Evolutionary conservation across 495 filamentous ascomycete genomes (phyloP).

Genomic region (Beverwykella pulmonaria): DNA sequence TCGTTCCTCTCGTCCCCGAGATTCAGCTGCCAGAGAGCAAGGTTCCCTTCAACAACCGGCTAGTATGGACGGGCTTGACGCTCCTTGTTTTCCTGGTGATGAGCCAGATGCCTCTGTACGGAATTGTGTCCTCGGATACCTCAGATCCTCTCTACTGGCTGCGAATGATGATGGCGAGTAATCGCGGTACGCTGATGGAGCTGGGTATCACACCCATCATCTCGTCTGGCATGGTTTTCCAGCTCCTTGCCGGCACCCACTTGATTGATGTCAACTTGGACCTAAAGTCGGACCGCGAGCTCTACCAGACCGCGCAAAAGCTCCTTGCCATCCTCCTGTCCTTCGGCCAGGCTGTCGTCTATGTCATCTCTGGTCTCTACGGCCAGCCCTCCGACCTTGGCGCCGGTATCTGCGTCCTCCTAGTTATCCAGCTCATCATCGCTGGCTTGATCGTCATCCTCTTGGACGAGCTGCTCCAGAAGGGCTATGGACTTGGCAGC

Average conservation of each 20-base stretch:
- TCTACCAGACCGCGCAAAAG: conserved; percentile 99
- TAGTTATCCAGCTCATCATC: conserved; percentile 94
- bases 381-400: conserved; percentile 94
- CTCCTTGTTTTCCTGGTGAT: conserved; percentile 99
- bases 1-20: conserved; percentile 98
- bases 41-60: conserved; percentile 96
- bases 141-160: conserved; percentile 97
- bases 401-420: conserved; percentile 94
- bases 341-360: conserved; percentile 94
- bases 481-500: conserved; percentile 97
- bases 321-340: conserved; percentile 98
- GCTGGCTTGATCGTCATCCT: conserved; percentile 98
- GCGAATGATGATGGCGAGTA: conserved; percentile 99
- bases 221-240: conserved; percentile 99
- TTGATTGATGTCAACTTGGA: conserved; percentile 93
- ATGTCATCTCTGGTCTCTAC: conserved; percentile 97
- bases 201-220: conserved; percentile 99
- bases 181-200: conserved; percentile 98
- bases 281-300: conserved; percentile 98
- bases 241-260: conserved; percentile 98
- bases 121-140: conserved; percentile 68
- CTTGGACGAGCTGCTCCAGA: conserved; percentile 98
- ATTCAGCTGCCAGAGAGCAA: conserved; percentile 96
- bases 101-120: conserved; percentile 88
- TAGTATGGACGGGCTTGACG: conserved; percentile 99